Conservation (phyloP, 2,329 filamentous ascomycete genomes). For the Penicillium verrucosum region DNA sequence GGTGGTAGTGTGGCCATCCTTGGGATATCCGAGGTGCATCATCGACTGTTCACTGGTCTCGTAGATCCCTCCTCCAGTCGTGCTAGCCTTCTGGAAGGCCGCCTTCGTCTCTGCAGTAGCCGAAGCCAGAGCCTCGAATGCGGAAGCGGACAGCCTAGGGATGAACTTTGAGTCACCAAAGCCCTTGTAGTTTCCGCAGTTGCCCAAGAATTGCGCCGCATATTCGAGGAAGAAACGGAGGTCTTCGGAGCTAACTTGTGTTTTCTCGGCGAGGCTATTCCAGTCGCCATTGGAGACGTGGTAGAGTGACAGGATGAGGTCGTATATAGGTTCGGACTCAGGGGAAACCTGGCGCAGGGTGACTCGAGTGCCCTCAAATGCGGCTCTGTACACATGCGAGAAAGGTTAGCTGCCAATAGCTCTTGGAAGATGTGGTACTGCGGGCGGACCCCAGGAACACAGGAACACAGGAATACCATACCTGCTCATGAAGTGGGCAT, state of each 20-base stretch:
- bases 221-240: slow-evolving; percentile 71
- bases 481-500: slow-evolving; percentile 86
- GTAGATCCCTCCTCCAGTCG: slow-evolving; percentile 63
- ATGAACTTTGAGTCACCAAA: slow-evolving; percentile 85
- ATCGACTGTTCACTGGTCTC: slow-evolving; percentile 60
- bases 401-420: slow-evolving; percentile 8
- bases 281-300: slow-evolving; percentile 66
- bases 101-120: slow-evolving; percentile 58
- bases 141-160: slow-evolving; percentile 63
- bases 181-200: slow-evolving; percentile 81
- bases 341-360: slow-evolving; percentile 78
- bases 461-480: slow-evolving; percentile 35
- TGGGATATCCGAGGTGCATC: slow-evolving; percentile 73
- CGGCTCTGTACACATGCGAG: slow-evolving; percentile 54
- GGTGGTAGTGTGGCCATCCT: slow-evolving; percentile 72
- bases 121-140: slow-evolving; percentile 62
- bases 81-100: slow-evolving; percentile 63
- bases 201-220: slow-evolving; percentile 73
- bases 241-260: slow-evolving; percentile 61
- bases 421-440: neutral
- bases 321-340: slow-evolving; percentile 76
- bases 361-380: slow-evolving; percentile 72
- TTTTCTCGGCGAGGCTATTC: slow-evolving; percentile 63
- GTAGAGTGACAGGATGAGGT: slow-evolving; percentile 73
- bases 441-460: slow-evolving; percentile 19